Conservation (phyloP, 177 flowering plant genomes). For the Telopea speciosissima region DNA sequence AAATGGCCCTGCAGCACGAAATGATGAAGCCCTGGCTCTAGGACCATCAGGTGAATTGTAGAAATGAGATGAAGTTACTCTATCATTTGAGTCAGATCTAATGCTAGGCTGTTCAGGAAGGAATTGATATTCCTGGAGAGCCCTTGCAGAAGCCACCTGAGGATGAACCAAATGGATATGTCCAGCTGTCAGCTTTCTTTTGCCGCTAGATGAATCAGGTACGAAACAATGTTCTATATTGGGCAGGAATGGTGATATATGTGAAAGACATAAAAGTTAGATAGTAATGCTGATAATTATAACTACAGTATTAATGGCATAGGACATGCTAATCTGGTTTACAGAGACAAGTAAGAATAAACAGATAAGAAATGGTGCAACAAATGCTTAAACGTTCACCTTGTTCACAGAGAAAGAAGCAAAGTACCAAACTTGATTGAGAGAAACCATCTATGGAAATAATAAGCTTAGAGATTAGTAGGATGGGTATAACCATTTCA, state of each 20-base stretch:
- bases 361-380: background rate
- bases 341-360: no score
- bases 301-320: no score
- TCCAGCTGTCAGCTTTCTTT: conserved; percentile 20
- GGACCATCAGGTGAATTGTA: conserved; percentile 46
- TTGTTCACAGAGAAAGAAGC: background rate
- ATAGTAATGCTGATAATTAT: background rate
- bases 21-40: conserved; percentile 34
- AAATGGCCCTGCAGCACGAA: conserved; percentile 36
- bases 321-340: no score
- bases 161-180: conserved; percentile 17
- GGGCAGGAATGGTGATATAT: conserved; percentile 23
- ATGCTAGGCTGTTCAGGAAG: conserved; percentile 88
- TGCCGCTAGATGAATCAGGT: conserved; percentile 25
- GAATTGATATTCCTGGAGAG: conserved; percentile 79
- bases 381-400: no score
- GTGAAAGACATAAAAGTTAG: conserved; percentile 2
- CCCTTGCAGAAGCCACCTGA: conserved; percentile 51
- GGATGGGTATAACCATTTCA: background rate
- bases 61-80: conserved; percentile 47
- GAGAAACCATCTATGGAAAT: background rate
- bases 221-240: conserved; percentile 19
- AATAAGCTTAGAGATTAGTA: background rate
- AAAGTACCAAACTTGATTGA: no score
- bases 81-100: conserved; percentile 56